Conservation (phyloP, 73 alveolate species). For the Tetrahymena elliotti region DNA sequence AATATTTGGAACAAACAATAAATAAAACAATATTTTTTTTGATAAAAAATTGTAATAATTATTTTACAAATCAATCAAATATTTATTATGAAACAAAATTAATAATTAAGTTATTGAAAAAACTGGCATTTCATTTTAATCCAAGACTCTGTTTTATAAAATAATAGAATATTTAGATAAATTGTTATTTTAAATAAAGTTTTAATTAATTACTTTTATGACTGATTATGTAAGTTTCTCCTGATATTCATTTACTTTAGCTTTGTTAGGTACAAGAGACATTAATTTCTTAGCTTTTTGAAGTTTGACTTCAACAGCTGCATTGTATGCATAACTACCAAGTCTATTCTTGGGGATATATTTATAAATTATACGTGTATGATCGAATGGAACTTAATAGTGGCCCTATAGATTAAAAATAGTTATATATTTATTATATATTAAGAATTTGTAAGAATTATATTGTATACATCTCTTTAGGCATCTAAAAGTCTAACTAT, state of each 20-base stretch:
- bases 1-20: no score
- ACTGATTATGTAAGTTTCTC: slow-evolving; percentile 29
- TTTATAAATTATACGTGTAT: slow-evolving; percentile 49
- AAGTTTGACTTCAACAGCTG: slow-evolving; percentile 37
- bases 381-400: slow-evolving; percentile 56
- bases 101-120: no score
- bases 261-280: slow-evolving; percentile 28
- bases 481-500: slow-evolving; percentile 75
- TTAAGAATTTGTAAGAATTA: no score
- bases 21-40: no score
- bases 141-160: background rate
- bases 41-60: no score
- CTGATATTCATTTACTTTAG: slow-evolving; percentile 26
- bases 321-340: slow-evolving; percentile 31
- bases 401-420: slow-evolving; percentile 40
- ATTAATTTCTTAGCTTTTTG: slow-evolving; percentile 19
- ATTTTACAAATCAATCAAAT: background rate
- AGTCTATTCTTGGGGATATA: slow-evolving; percentile 56
- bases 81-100: no score
- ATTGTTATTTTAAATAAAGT: background rate
- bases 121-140: background rate
- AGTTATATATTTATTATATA: no score
- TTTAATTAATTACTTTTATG: background rate
- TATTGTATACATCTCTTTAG: slow-evolving; percentile 47
- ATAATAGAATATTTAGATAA: background rate